Evolutionary conservation across 2,329 filamentous ascomycete genomes (phyloP), one percentile per base, ranked within the genome.

Genomic region (Mycosphaerella sp.): DNA sequence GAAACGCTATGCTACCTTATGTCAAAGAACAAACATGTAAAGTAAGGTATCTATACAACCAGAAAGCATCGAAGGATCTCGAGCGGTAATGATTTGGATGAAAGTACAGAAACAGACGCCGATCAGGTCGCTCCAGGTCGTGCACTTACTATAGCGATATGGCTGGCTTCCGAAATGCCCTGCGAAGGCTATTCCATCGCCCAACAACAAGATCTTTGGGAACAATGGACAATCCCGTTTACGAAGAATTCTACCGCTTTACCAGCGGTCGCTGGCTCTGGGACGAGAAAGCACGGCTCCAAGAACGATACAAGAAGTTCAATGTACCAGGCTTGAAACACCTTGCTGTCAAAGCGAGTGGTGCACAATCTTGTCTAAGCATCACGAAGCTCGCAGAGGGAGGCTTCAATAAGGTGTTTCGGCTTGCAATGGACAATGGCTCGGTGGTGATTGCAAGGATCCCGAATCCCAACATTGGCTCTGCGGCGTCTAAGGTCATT

Each of bases 181-280:
- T 21, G 21, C 21, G 6, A 21, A 21, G 21, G 6, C 21, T 21
- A 6, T 21, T 21, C 6, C 21, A 21, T 21, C 6, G 21, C 21
- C 21, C 21, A 21, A 6, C 21, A 21, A 6, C 3, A 21, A 6
- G 21, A 3, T 6, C 21, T 3, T 21, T 21, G 21, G 3, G 6
- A 21, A 3, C 21, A 21, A 3, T 21, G 4, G 4, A 25, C 1
- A 5, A 6, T 5, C 21, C 21, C 4, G 21, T 6, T 5, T 25
- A 25, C 21, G 30, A 34, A n/a, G 9, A 10, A 12, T 34, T 34
- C 6, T 34, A 12, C 30, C 30, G 30, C 18, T 69, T 67, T 52
- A 67, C 62, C n/a, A 63, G 64, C 51, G 66, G 66, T 10, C 54
- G 66, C 41, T 69, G 65, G 64, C 49, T 69, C 25, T 66, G 66